phyloP scores from a whole-genome alignment of 2,329 filamentous ascomycete species.

The Trichophaea hybrida region DNA sequence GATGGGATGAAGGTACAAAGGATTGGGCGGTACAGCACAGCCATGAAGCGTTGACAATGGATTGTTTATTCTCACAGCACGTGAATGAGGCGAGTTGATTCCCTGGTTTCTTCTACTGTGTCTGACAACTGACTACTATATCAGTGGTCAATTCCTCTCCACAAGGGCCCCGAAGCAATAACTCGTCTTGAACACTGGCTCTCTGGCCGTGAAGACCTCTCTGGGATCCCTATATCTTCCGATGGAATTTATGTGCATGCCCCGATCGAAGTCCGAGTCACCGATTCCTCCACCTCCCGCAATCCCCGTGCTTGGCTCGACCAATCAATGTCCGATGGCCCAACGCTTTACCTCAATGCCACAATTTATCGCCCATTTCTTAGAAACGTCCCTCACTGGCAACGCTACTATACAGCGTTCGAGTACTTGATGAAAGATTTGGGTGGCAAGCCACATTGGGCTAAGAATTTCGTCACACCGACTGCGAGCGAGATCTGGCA shows the following conservation, averaged over 20 bases:
- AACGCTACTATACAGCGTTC: constrained; percentile 75
- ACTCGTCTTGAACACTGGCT: constrained; percentile 75
- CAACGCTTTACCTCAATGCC: constrained; percentile 77
- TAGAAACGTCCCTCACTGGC: constrained; percentile 58
- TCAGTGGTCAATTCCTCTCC: constrained; percentile 71
- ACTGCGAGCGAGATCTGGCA: constrained; percentile 45
- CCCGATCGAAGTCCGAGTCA: constrained; percentile 78
- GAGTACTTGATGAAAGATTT: constrained; percentile 82
- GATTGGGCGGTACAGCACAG: constrained; percentile 68
- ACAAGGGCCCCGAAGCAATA: constrained; percentile 75
- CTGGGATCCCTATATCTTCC: constrained; percentile 66
- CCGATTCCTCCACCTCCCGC: constrained; percentile 19
- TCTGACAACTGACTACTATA: background rate
- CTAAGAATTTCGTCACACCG: constrained; percentile 66
- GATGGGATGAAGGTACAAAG: constrained; percentile 56
- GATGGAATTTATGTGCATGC: constrained; percentile 70
- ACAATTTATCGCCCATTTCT: constrained; percentile 75
- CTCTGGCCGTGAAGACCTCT: constrained; percentile 48
- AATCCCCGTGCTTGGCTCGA: constrained; percentile 53
- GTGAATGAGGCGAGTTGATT: constrained; percentile 54
- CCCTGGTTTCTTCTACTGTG: constrained; percentile 2
- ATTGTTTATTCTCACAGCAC: constrained; percentile 95
- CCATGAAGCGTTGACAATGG: constrained; percentile 73
- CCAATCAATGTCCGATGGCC: constrained; percentile 41
- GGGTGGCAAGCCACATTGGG: constrained; percentile 75